Evolutionary conservation across 2,329 filamentous ascomycete genomes (phyloP), one percentile per base, ranked within the genome.

Genomic region (Colletotrichum liriopes): DNA sequence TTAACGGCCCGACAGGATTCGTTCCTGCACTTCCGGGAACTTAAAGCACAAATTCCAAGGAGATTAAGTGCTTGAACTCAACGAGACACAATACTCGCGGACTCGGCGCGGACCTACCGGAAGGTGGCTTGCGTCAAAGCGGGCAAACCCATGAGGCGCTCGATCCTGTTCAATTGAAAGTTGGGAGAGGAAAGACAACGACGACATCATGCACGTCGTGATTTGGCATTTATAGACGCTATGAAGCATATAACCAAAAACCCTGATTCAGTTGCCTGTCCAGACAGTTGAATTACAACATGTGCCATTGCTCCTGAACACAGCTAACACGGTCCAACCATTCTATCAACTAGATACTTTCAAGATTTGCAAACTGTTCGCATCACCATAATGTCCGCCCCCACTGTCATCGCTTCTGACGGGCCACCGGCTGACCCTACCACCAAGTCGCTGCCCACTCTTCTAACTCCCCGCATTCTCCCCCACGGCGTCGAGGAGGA

Each of bases 401-500:
- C 35, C 18, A 41, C 55, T 8, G 35, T 41, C 55, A 9, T 58
- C 55, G 35, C 35, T 5, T 58, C 55, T 8, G 35, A 58, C 16
- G 55, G 55, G 20, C 55, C 55, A 41, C 35, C 55, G 55, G 55
- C 55, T 41, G 55, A 35, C 35, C 55, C 32, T 58, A 35, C 55
- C 35, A 58, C 35, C 55, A 58, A 58, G 35, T 58, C 55, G 37
- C 55, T 68, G 51, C 54, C 65, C 20, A 20, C 49, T 37, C 43
- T 51, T 32, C 56, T 37, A 18, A 29, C 58, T 29, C 67, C 67
- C 49, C 52, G 60, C 7, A 45, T 45, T 29, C 60, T 70, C 23
- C 67, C 67, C 18, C 67, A 60, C 16, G 62, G 62, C 52, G 55
- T 65, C 35, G 56, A 61, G 12, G 32, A 58, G 14, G 58, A 67